Conservation (phyloP, 345 rosid species). For the Dipteronia sinensis region DNA sequence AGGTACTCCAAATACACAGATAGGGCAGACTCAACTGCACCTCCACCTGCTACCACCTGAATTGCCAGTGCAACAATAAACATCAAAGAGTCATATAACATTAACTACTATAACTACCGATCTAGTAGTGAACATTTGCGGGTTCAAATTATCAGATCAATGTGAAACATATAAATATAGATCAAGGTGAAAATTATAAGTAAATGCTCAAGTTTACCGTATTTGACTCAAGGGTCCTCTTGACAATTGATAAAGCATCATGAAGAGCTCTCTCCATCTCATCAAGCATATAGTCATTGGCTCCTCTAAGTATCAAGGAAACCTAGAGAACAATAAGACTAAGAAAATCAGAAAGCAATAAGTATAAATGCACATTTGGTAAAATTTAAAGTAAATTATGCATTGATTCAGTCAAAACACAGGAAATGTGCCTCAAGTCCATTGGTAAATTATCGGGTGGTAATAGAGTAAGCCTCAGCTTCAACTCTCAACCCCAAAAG, state of each 20-base stretch:
- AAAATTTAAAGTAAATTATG: no score
- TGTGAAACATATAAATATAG: not conserved
- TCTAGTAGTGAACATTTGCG: not conserved
- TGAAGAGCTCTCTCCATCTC: constrained; percentile 98
- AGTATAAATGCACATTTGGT: no score
- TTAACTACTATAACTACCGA: not conserved
- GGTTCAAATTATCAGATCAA: not conserved
- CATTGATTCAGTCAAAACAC: not conserved
- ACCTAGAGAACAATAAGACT: constrained; percentile 50
- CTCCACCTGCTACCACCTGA: constrained; percentile 99
- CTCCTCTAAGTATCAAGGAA: constrained; percentile 92
- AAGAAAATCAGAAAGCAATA: constrained; percentile 1
- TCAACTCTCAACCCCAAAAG: not conserved
- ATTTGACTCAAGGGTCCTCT: constrained; percentile 95
- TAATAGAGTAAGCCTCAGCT: not conserved
- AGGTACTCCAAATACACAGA: constrained; percentile 92
- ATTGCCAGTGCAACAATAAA: constrained; percentile 17
- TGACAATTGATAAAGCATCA: constrained; percentile 82
- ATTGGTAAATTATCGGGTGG: not conserved
- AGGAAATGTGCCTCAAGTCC: not conserved
- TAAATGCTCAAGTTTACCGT: constrained; percentile 49
- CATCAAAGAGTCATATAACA: not conserved
- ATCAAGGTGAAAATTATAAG: not conserved
- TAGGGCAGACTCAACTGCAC: constrained; percentile 93
- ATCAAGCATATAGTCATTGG: constrained; percentile 97